Evolutionary conservation across 1,139 yeast genomes (phyloP).

Genomic region (Suhomyces bribrorum): DNA sequence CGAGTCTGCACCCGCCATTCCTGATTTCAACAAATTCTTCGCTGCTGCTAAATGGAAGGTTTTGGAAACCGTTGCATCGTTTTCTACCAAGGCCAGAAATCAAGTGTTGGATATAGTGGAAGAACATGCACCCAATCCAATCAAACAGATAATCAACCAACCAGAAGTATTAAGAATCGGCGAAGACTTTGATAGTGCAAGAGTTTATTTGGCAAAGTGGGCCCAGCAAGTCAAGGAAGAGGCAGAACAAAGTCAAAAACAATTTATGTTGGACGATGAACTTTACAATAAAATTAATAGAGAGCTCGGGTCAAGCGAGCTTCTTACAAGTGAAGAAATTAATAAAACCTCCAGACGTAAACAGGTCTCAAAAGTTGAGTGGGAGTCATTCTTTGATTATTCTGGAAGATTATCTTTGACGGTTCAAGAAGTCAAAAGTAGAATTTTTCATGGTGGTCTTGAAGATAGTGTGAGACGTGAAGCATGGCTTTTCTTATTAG

Average conservation of each 20-base stretch:
- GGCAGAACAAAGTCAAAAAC: constrained; percentile 71
- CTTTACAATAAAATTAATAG: constrained; percentile 59
- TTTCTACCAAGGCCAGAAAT: constrained; percentile 67
- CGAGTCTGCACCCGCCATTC: constrained; percentile 28
- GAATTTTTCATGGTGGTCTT: constrained; percentile 90
- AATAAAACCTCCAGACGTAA: constrained; percentile 62
- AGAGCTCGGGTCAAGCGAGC: constrained; percentile 67
- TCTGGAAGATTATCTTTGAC: constrained; percentile 76
- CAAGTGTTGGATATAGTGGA: constrained; percentile 61
- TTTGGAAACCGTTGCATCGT: constrained; percentile 79
- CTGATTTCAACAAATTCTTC: constrained; percentile 50
- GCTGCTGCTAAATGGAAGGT: constrained; percentile 83
- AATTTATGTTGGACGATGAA: constrained; percentile 60
- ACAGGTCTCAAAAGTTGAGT: constrained; percentile 69
- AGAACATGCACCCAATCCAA: constrained; percentile 65
- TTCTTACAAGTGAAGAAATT: constrained; percentile 62
- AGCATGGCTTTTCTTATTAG: constrained; percentile 86
- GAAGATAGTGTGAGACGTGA: constrained; percentile 59
- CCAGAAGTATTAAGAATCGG: constrained; percentile 82
- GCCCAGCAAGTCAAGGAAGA: constrained; percentile 93
- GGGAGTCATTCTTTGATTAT: constrained; percentile 82
- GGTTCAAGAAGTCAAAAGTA: constrained; percentile 70
- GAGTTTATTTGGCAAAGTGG: constrained; percentile 94
- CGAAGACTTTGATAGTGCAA: constrained; percentile 90
- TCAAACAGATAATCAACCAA: constrained; percentile 63